Evolutionary conservation across 306 rosid genomes (phyloP).

Genomic region (Abrus pulchellus): DNA sequence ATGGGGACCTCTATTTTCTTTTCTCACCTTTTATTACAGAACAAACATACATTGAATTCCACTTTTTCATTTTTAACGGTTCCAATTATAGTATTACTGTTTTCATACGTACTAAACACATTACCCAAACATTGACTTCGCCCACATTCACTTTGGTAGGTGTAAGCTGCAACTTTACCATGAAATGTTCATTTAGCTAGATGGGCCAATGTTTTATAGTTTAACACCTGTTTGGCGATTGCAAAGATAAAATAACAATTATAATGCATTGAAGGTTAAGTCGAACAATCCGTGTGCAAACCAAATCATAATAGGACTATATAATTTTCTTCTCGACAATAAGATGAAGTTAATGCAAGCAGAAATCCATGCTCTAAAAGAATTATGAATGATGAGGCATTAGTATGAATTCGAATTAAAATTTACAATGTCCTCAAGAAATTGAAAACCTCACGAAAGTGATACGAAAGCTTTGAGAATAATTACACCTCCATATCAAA

Average conservation of each 20-base stretch:
- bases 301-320: slow-evolving; percentile 31
- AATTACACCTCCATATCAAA: slow-evolving; percentile 46
- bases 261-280: slow-evolving; percentile 28
- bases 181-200: slow-evolving; percentile 16
- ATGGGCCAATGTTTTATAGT: slow-evolving; percentile 33
- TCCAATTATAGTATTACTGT: slow-evolving; percentile 15
- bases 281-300: slow-evolving; percentile 47
- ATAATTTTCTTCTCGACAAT: not conserved
- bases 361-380: slow-evolving; percentile 37
- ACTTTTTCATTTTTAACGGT: slow-evolving; percentile 21
- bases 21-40: slow-evolving; percentile 21
- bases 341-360: slow-evolving; percentile 9
- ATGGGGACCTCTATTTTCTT: slow-evolving; percentile 9
- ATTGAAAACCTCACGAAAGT: slow-evolving; percentile 38
- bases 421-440: slow-evolving; percentile 29
- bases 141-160: slow-evolving; percentile 1
- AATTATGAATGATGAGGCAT: slow-evolving; percentile 41
- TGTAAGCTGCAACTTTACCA: slow-evolving; percentile 13
- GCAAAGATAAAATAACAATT: slow-evolving; percentile 2
- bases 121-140: not conserved
- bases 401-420: slow-evolving; percentile 40
- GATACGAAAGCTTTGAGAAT: slow-evolving; percentile 40
- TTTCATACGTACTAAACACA: slow-evolving; percentile 45
- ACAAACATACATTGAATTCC: slow-evolving; percentile 27
- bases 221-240: not conserved